Evolutionary conservation across 768 basidiomycete genomes (phyloP), one percentile per base, ranked within the genome.

Genomic region (Tephrocybe sp.): DNA sequence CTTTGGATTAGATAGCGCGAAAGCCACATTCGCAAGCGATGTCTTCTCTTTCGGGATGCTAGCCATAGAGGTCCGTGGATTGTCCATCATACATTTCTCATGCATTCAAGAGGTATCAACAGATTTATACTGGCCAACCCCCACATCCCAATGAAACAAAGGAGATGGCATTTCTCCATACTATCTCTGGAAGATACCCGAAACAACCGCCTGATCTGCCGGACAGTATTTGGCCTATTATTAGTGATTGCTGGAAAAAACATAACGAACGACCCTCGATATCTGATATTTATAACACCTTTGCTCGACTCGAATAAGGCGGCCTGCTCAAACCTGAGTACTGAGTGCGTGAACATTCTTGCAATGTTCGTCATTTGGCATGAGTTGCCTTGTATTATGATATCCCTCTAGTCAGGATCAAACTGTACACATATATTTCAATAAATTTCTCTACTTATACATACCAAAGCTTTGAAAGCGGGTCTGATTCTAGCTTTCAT

Each of bases 11-110:
- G 5, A 27, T 9, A 49, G 27, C 12, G 52, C 58, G 0, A 47
- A 45, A 33, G 50, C 62, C 2, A 66, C 67, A 8, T 59, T 60
- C 27, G 25, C 50, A 22, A 66, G 65, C 36, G 67, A 68, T 46
- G 53, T 68, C 1, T 68, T 60, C 24, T 61, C 64, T 1, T 59
- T 65, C 33, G 63, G 57, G 0, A 66, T 67, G 67, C 25, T 55
- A n/a, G 42, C 46, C 3, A 42, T 55, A 13, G 54, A 55, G 47
- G 50, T 55, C 21, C 16, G 49, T 19, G 18, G 16, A 15, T 23
- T 23, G 29, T 1, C 3, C 13, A 29, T 4, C 12, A 4, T 30
- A 0, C 16, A 19, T 45, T 45, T 19, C 30, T 15, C 10, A 8
- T 1, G 1, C 31, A 19, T 27, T 24, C 8, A 2, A 34, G 12